These are phyloP conservation scores for Teunomyces tritomae DNA, from an alignment of 805 yeast genomes.

Conservation along the genomic window DNA sequence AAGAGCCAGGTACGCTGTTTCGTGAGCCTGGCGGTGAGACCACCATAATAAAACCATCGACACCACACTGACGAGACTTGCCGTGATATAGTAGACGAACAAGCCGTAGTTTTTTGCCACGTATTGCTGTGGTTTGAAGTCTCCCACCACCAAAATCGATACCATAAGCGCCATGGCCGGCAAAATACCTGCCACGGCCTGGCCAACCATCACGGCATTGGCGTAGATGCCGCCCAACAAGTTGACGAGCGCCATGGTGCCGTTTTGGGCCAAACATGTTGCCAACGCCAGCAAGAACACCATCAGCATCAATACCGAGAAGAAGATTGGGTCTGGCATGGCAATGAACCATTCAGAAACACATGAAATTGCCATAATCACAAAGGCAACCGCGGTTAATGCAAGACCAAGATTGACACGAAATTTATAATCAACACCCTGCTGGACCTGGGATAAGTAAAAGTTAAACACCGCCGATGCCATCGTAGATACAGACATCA, in stretches of 20 bases:
- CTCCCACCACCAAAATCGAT: conserved; percentile 47
- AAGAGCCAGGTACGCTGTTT: neutral
- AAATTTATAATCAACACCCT: conserved; percentile 51
- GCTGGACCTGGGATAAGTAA: conserved; percentile 64
- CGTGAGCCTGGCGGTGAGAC: conserved; percentile 17
- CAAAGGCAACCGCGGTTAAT: conserved; percentile 57
- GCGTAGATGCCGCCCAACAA: conserved; percentile 73
- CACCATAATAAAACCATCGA: conserved; percentile 42
- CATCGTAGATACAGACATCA: conserved; percentile 84
- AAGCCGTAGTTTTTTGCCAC: conserved; percentile 40
- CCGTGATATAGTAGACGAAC: conserved; percentile 48
- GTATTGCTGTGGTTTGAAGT: conserved; percentile 16
- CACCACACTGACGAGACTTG: conserved; percentile 44
- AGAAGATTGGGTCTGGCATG: conserved; percentile 44
- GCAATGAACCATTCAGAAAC: conserved; percentile 31
- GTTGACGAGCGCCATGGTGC: conserved; percentile 83
- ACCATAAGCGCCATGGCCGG: conserved; percentile 72
- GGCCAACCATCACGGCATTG: conserved; percentile 92
- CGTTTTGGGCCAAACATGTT: conserved; percentile 83
- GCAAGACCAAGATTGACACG: conserved; percentile 62
- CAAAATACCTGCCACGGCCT: conserved; percentile 89
- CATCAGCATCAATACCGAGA: conserved; percentile 54
- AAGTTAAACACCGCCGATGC: conserved; percentile 59
- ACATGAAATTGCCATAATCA: conserved; percentile 54
- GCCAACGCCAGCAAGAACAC: conserved; percentile 70